Percentiles rank a stretch among this genome's conserved stretches.
Conservation (phyloP, 2,329 filamentous ascomycete species). For the Aureobasidium namibiae region DNA sequence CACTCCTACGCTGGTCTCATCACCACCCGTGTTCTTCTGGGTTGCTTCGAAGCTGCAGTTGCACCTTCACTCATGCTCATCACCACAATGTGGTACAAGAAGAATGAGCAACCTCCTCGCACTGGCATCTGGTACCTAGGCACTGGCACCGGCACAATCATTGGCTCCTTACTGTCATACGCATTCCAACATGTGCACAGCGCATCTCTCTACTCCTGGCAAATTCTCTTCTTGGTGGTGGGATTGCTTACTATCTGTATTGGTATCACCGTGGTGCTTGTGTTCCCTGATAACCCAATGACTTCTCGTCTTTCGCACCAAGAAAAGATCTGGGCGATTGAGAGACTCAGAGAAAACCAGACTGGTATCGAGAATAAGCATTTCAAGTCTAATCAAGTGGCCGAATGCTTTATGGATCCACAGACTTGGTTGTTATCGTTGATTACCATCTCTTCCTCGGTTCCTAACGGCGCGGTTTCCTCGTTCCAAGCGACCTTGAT, state of each 20-base stretch:
- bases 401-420: slow-evolving; percentile 37
- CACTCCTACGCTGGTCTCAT: slow-evolving; percentile 44
- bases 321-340: slow-evolving; percentile 27
- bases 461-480: slow-evolving; percentile 36
- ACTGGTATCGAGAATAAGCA: slow-evolving; percentile 45
- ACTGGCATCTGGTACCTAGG: slow-evolving; percentile 61
- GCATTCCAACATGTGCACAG: slow-evolving; percentile 42
- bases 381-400: slow-evolving; percentile 39
- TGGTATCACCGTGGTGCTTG: slow-evolving; percentile 25
- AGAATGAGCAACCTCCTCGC: slow-evolving; percentile 50
- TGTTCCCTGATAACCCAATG: slow-evolving; percentile 26
- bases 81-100: slow-evolving; percentile 37
- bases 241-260: slow-evolving; percentile 35
- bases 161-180: slow-evolving; percentile 49
- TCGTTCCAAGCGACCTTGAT: slow-evolving; percentile 29
- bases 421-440: slow-evolving; percentile 37
- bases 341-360: slow-evolving; percentile 38
- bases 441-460: slow-evolving; percentile 25
- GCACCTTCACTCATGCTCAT: slow-evolving; percentile 48
- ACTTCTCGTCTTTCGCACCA: slow-evolving; percentile 20
- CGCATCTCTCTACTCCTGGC: slow-evolving; percentile 38
- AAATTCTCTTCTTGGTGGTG: slow-evolving; percentile 43
- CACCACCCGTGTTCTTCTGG: slow-evolving; percentile 43
- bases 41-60: slow-evolving; percentile 47
- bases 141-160: slow-evolving; percentile 49